Evolutionary conservation across 345 rosid species (phyloP), one percentile per base, ranked within the genome.

Genomic region (Eucalyptus melliodora): DNA sequence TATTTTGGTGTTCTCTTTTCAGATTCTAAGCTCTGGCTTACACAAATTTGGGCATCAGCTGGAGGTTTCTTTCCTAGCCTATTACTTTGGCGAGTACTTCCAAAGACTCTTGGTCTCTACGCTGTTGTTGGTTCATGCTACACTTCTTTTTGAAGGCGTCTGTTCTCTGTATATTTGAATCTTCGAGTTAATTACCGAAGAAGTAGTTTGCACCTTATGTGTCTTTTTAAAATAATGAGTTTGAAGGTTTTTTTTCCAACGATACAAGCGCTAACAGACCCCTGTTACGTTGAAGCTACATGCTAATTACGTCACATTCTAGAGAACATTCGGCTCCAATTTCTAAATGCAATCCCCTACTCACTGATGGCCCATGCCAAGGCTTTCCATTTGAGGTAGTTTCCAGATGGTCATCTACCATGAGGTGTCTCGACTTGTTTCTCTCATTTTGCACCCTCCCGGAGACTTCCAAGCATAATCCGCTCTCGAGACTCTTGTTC

Each of bases 381-480:
- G 87, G 42, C 87, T 90, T 90, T 50, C 3, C 3, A 50, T 50
- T 5, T 15, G 51, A 62, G 69, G 69, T 50, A 2, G 88, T 85
- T 89, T 89, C 91, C 21, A 50, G 23, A 56, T 89, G 88, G 90
- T 92, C 90, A 82, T 92, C 95, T 44, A 92, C 90, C 89, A 93
- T 92, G 55, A 94, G 87, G 88, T 91, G 90, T 90, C 94, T 94
- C 91, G 93, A 87, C 72, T 93, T 97, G 88, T 94, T 95, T 91
- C 89, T 93, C 81, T 97, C 99, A 86, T 94, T 97, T 93, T 97
- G 99, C 88, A 97, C 98, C 91, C 99, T 50, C 56, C 99, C 98
- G 4, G 97, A 95, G 83, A 96, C 93, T 91, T 96, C 96, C 92
- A 96, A 89, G 93, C 97, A 94, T 88, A 94, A 82, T 24, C 98